A percentile compares a stretch with the other conserved stretches of the same genome.
phyloP scores from a whole-genome alignment of 495 filamentous ascomycete species.

The Tetracladium setigerum region DNA sequence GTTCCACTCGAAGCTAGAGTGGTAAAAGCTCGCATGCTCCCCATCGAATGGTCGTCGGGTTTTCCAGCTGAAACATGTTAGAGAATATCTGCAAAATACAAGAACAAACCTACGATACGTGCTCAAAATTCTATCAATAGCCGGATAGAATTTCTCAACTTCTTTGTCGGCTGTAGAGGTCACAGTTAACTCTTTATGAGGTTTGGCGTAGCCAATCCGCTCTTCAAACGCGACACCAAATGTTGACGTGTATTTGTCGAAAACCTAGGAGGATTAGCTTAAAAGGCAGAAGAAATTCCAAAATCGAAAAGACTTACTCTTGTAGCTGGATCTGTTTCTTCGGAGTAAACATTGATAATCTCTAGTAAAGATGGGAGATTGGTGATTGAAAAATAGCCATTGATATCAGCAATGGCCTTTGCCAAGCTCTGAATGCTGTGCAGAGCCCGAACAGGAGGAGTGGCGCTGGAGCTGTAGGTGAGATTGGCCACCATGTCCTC shows the following conservation, averaged over 20 bases:
- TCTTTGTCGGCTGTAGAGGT: too few relatives aligned
- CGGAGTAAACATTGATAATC: slow-evolving; percentile 11
- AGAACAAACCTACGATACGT: too few relatives aligned
- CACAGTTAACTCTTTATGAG: slow-evolving; percentile 7
- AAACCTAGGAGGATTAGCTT: background rate
- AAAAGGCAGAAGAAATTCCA: slow-evolving; percentile 4
- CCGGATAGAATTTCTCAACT: too few relatives aligned
- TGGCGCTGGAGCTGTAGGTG: background rate
- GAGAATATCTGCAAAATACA: too few relatives aligned
- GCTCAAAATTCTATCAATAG: too few relatives aligned
- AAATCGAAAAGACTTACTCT: background rate
- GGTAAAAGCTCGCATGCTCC: too few relatives aligned
- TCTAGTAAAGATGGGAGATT: slow-evolving; percentile 7
- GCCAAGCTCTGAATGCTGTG: slow-evolving; percentile 12
- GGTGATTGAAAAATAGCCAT: slow-evolving; percentile 6
- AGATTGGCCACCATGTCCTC: slow-evolving; percentile 14
- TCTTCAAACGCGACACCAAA: slow-evolving; percentile 8
- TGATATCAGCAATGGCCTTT: slow-evolving; percentile 1
- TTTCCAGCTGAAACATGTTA: too few relatives aligned
- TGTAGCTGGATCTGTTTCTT: background rate
- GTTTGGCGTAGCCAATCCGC: slow-evolving; percentile 8
- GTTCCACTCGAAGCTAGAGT: too few relatives aligned
- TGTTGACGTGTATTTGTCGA: slow-evolving; percentile 1
- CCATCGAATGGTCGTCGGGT: too few relatives aligned
- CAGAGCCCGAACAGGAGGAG: background rate